A percentile compares a stretch with the other conserved stretches of the same genome.
Evolutionary conservation across 2,329 filamentous ascomycete genomes (phyloP).

Genomic region (Thielaviopsis punctulata): DNA sequence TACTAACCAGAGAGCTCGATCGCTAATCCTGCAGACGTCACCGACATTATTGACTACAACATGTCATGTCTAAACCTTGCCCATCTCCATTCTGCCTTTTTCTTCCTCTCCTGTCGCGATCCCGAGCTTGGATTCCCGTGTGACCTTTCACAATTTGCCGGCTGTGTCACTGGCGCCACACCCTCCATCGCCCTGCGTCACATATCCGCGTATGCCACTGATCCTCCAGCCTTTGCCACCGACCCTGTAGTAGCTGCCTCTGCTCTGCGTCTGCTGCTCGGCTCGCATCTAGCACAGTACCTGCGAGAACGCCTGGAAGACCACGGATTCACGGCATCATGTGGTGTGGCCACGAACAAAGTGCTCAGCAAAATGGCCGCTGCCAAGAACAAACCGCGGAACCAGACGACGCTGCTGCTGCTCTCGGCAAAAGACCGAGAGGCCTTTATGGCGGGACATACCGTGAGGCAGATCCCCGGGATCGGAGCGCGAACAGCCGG

Average conservation of each 20-base stretch:
- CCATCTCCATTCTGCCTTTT: constrained; percentile 54
- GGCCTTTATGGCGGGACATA: constrained; percentile 56
- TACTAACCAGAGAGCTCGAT: background rate
- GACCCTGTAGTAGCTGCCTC: background rate
- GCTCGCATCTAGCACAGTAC: constrained; percentile 63
- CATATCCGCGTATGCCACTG: background rate
- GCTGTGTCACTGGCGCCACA: constrained; percentile 19
- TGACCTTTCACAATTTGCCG: constrained; percentile 51
- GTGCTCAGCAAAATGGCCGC: constrained; percentile 72
- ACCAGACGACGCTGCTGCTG: constrained; percentile 68
- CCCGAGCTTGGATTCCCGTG: constrained; percentile 68
- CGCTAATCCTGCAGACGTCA: constrained; percentile 44
- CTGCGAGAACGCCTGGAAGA: constrained; percentile 56
- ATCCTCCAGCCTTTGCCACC: background rate
- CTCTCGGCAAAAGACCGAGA: constrained; percentile 39
- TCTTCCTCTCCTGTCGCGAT: constrained; percentile 54
- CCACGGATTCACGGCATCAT: constrained; percentile 73
- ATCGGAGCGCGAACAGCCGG: constrained; percentile 62
- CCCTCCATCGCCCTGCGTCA: background rate
- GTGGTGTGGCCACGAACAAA: constrained; percentile 78
- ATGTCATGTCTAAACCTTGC: constrained; percentile 49
- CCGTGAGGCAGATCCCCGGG: constrained; percentile 67
- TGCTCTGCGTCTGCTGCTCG: constrained; percentile 48
- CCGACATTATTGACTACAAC: constrained; percentile 76
- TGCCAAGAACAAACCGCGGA: constrained; percentile 67